Evolutionary conservation across 2,329 filamentous ascomycete genomes (phyloP), one percentile per base, ranked within the genome.

Genomic region (Thermothelomyces thermophilus): DNA sequence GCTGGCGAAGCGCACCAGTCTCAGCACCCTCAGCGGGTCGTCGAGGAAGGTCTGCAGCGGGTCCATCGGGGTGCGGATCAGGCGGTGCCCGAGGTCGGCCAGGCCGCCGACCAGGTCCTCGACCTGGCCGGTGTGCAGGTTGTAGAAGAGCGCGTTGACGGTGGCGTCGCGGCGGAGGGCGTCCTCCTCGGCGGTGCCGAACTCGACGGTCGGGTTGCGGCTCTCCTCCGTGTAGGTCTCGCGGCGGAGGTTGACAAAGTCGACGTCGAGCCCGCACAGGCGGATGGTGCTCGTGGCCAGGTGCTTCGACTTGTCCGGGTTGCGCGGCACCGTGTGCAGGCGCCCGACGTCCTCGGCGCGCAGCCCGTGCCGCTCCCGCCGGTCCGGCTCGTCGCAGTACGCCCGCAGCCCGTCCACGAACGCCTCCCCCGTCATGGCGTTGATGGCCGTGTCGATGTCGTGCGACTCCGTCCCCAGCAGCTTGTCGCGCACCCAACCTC

Each of bases 301-400:
- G 64, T 97, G 88, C 70, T 97, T 97, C 17, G 90, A 95, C 70
- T 95, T 96, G 62, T 96, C 90, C 0, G 90, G 91, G 65, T 97
- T 97, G 50, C 85, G 85, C 46, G 86, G 84, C 58, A 96, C 91
- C 66, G 89, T 94, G 73, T 96, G 86, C 28, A 96, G 74, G 55
- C 80, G 84, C 43, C 86, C 84, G 46, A 93, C 74, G 50, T 84
- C 83, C 46, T 77, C 76, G 16, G 68, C 63, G 26, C 66, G 65
- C 42, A 84, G 73, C 9, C 68, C 69, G 60, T 90, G 84, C 61
- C 81, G 83, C 45, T 77, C 71, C 3, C 78, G 68, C 52, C 83
- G 81, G 4, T 75, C 76, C 0, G 78, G 72, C 22, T 73, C 68
- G 43, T 78, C 76, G 62, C 88, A 83, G 62, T 86, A 87, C 56